Percentiles rank a stretch among this genome's conserved stretches.
Evolutionary conservation across 2,329 filamentous ascomycete genomes (phyloP).

Genomic region (Penicillium sp.): DNA sequence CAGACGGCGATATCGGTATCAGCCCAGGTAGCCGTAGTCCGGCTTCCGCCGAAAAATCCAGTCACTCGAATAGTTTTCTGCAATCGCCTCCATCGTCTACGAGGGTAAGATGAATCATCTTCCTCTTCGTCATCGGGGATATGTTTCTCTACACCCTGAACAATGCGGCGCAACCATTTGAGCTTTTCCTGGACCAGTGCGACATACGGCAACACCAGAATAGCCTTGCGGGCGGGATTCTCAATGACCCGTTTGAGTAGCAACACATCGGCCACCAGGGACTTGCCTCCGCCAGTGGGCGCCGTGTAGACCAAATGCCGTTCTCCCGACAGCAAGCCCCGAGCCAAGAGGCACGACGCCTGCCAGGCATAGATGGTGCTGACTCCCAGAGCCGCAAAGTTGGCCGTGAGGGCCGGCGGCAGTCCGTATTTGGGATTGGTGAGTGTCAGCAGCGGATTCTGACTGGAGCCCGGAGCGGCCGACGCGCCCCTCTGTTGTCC

Average conservation of each 20-base stretch:
- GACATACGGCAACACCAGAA: constrained; percentile 73
- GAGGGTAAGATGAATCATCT: constrained; percentile 39
- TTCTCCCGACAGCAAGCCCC: constrained; percentile 62
- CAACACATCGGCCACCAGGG: constrained; percentile 67
- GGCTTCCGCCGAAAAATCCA: constrained; percentile 73
- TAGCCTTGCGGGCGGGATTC: constrained; percentile 62
- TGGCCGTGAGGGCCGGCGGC: constrained; percentile 58
- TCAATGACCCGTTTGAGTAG: constrained; percentile 70
- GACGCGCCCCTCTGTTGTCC: constrained; percentile 49
- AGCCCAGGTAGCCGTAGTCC: constrained; percentile 63
- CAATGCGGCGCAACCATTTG: constrained; percentile 66
- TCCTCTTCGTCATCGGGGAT: constrained; percentile 32
- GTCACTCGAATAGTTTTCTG: constrained; percentile 63
- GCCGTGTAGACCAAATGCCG: constrained; percentile 76
- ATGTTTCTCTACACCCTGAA: constrained; percentile 56
- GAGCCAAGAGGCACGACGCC: constrained; percentile 67
- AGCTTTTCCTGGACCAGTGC: constrained; percentile 78
- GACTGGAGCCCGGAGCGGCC: constrained; percentile 42
- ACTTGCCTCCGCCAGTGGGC: constrained; percentile 75
- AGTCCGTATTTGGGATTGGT: constrained; percentile 63
- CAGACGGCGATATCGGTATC: constrained; percentile 77
- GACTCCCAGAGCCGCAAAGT: constrained; percentile 66
- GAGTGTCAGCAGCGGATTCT: constrained; percentile 55
- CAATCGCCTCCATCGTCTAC: constrained; percentile 55
- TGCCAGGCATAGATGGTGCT: constrained; percentile 76